Evolutionary conservation across 2,329 filamentous ascomycete genomes (phyloP), one percentile per base, ranked within the genome.

Genomic region (Monosporascus ibericus): DNA sequence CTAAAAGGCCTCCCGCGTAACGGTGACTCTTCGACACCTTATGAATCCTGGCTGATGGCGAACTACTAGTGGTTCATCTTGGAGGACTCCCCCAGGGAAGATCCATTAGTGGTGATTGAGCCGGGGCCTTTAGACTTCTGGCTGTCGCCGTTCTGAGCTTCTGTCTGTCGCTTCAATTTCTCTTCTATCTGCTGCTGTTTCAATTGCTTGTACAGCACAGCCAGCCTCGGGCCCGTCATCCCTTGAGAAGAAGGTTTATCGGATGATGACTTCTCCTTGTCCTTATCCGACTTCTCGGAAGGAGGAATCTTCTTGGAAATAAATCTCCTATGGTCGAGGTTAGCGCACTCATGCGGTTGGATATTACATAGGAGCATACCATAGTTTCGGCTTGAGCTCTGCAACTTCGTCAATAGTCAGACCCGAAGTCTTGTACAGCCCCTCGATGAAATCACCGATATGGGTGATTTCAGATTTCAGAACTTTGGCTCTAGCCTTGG

Each of bases 311-410:
- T 60, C 60, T 67, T 66, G 15, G 66, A 68, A 51, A 68, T 66
- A 48, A 68, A 68, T 55, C 65, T 58, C 66, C 66, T 68, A 30
- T n/a, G 7, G 47, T 18, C 39, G 5, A 8, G 30, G 49, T 65
- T 56, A 61, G 55, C 53, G 55, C 44, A 56, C 37, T 30, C 51
- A 37, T 18, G 39, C n/a, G 15, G 37, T n/a, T 7, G 49, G 8
- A 18, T 49, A 15, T 14, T 9, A 49, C 3, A n/a, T 7, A 9
- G 5, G 6, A 14, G 57, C 65, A 49, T 65, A 68, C 66, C 66
- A 68, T 54, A 68, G 58, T 54, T 68, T 68, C 17, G 66, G 66
- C 55, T 68, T 68, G n/a, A 68, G 62, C 24, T 66, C 66, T 44
- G 64, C 62, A 51, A 66, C 61, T 49, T 68, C 60, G 18, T 62